Percentiles rank a stretch among this genome's conserved stretches.
These are phyloP conservation scores for Starmerella sirachaensis DNA, from an alignment of 805 yeast species.

Conservation along the genomic window DNA sequence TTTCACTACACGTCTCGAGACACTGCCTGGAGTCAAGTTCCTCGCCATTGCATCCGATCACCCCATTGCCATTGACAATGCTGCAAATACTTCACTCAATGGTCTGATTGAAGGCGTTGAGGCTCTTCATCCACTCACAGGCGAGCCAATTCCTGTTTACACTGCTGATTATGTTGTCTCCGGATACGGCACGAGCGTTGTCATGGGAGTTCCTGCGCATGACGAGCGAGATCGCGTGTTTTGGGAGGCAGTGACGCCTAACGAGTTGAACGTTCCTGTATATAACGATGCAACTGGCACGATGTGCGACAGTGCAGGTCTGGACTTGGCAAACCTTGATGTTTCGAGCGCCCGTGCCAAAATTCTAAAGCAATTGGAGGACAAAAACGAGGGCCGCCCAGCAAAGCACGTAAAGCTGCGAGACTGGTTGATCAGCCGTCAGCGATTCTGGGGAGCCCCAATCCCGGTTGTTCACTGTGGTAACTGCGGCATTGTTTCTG, in stretches of 20 bases:
- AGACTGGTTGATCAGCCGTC: conserved; percentile 98
- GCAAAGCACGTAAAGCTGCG: conserved; percentile 54
- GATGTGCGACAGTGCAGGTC: conserved; percentile 36
- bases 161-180: conserved; percentile 85
- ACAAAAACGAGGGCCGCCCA: conserved; percentile 33
- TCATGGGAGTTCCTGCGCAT: conserved; percentile 97
- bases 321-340: conserved; percentile 37
- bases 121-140: conserved; percentile 45
- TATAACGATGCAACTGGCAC: conserved; percentile 33
- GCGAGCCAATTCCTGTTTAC: conserved; percentile 52
- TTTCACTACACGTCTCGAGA: conserved; percentile 86
- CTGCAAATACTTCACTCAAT: conserved; percentile 36
- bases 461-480: conserved; percentile 86
- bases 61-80: conserved; percentile 37
- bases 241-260: conserved; percentile 44
- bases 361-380: conserved; percentile 36
- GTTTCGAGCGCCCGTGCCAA: conserved; percentile 40
- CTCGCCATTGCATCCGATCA: conserved; percentile 68
- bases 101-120: conserved; percentile 35
- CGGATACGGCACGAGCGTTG: conserved; percentile 82
- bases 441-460: conserved; percentile 96
- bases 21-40: conserved; percentile 71
- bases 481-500: conserved; percentile 80
- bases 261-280: conserved; percentile 25
- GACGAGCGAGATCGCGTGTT: conserved; percentile 74